phyloP scores from a whole-genome alignment of 176 grass and related monocot species.

The Raddia guianensis region DNA sequence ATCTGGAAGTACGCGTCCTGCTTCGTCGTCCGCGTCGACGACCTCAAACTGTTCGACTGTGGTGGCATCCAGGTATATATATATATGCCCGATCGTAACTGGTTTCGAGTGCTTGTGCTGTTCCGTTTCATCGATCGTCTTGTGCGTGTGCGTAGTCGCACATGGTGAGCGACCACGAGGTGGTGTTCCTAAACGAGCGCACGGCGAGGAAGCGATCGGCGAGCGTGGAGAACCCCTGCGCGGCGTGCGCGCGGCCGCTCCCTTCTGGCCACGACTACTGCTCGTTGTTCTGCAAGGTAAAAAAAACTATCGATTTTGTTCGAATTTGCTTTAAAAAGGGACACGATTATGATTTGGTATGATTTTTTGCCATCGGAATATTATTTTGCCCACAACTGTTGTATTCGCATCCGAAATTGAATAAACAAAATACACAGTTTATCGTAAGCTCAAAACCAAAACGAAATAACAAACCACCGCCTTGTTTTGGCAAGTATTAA shows the following conservation, averaged over 20 bases:
- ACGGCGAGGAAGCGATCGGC: slow-evolving; percentile 49
- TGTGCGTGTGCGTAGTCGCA: slow-evolving; percentile 38
- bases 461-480: no score
- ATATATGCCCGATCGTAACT: neutral
- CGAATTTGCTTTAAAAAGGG: no score
- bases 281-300: slow-evolving; percentile 59
- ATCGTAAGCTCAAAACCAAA: no score
- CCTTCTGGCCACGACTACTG: slow-evolving; percentile 35
- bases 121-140: neutral
- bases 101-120: neutral
- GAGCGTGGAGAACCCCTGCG: slow-evolving; percentile 43
- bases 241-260: slow-evolving; percentile 41
- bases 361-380: no score
- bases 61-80: slow-evolving; percentile 39
- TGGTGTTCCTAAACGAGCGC: slow-evolving; percentile 63
- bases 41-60: slow-evolving; percentile 55
- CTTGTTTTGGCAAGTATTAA: no score
- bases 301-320: neutral
- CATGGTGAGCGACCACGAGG: slow-evolving; percentile 55
- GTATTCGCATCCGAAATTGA: no score
- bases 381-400: no score
- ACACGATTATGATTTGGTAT: no score
- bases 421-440: no score
- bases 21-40: slow-evolving; percentile 56
- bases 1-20: slow-evolving; percentile 63